Conservation (phyloP, 345 rosid species). For the Citrus inodora region DNA sequence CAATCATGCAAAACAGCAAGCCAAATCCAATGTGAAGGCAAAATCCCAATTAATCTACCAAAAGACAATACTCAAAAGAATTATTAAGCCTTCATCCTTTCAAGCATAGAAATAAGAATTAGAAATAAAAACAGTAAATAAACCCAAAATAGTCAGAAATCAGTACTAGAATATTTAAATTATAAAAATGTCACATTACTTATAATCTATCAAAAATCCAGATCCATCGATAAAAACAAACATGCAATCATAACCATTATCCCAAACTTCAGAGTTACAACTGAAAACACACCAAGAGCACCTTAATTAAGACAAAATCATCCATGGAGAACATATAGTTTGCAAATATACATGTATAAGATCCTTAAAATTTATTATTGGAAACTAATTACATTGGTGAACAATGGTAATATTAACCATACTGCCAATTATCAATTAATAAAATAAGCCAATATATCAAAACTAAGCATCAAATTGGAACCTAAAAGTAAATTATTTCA, state of each 20-base stretch:
- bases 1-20: not conserved
- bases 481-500: not conserved
- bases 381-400: not conserved
- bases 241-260: slow-evolving; percentile 32
- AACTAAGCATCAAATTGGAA: not conserved
- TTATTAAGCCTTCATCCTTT: not conserved
- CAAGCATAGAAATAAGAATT: not conserved
- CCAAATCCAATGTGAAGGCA: not conserved
- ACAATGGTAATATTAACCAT: not conserved
- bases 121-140: not conserved
- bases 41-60: not conserved
- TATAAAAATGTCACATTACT: slow-evolving; percentile 5
- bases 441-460: not conserved
- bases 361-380: not conserved
- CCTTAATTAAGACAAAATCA: slow-evolving; percentile 9
- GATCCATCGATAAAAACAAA: slow-evolving; percentile 33
- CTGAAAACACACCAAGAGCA: not conserved
- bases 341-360: not conserved
- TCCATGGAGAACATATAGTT: not conserved
- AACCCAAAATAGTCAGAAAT: not conserved
- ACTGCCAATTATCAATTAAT: not conserved
- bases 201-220: slow-evolving; percentile 19
- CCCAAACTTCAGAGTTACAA: slow-evolving; percentile 3
- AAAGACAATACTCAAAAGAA: not conserved
- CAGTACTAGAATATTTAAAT: not conserved